Evolutionary conservation across 176 grass and related monocot genomes (phyloP), one percentile per base, ranked within the genome.

Genomic region (Zea luxurians): DNA sequence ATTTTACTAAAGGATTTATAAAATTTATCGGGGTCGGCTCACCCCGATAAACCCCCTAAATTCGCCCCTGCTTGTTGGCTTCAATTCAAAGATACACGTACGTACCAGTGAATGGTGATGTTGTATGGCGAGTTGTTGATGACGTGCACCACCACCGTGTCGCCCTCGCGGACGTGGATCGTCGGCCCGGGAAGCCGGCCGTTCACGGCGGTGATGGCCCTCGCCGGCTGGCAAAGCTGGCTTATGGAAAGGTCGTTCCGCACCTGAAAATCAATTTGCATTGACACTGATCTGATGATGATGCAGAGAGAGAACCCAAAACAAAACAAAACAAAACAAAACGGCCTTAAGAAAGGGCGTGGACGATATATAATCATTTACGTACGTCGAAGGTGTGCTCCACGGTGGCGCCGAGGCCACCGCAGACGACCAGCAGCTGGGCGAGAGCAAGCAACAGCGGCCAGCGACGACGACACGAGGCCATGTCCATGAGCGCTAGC

Each of bases 361-460:
- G 0, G 27, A n/a, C n/a, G n/a, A 27, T 27, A 27, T 27, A 27
- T 27, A 64, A 27, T 1, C 4, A 38, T 10, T 64, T 78, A 78
- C 75, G n/a, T 38, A 27, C 27, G 27, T 27, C 12, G 75, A 78
- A 78, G 0, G 44, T 78, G 75, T 65, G 75, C 75, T 78, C 45
- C 75, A 78, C 75, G 4, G 37, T n/a, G 1, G 75, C 75, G n/a
- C 61, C 75, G 20, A 18, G 75, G 7, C 15, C 76, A 20, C 16
- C 52, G 62, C 2, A 53, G 46, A 17, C 15, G 13, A 66, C 46
- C 47, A 53, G 0, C 27, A 27, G 27, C 27, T 27, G 27, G 37
- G 62, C 35, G 5, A 48, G 58, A 40, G 46, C 47, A 65, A 52
- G 36, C 3, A 10, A 13, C 35, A 21, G 9, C 9, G 40, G 44